Conservation (phyloP, 331 rosid genomes). For the Malus hybrid region DNA sequence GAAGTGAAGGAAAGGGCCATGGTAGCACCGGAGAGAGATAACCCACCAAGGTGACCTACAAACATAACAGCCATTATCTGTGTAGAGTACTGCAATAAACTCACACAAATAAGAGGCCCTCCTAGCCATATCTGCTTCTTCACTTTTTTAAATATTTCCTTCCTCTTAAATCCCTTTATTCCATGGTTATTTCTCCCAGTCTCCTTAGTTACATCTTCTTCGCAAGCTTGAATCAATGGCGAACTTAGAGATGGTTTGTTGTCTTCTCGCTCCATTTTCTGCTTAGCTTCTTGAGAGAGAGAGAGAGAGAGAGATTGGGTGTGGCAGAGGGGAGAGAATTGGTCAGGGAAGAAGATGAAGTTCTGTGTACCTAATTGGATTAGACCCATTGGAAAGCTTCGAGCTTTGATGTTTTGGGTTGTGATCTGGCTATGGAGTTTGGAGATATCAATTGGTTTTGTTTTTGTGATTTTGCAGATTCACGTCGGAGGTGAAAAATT, state of each 20-base stretch:
- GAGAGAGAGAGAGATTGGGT: not conserved
- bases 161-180: constrained; percentile 4
- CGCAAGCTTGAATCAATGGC: constrained; percentile 31
- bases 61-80: constrained; percentile 71
- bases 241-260: constrained; percentile 14
- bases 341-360: too few species aligned
- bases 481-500: too few species aligned
- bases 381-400: too few species aligned
- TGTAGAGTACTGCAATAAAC: constrained; percentile 31
- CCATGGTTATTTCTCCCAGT: not conserved
- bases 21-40: constrained; percentile 65
- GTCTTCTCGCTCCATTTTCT: constrained; percentile 41
- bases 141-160: constrained; percentile 38
- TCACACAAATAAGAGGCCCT: constrained; percentile 58
- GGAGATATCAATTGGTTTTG: too few species aligned
- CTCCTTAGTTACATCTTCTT: constrained; percentile 7
- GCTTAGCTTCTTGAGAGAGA: not conserved
- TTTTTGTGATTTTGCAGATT: too few species aligned
- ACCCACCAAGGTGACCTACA: constrained; percentile 86
- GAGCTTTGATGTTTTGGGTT: too few species aligned
- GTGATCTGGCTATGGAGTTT: too few species aligned
- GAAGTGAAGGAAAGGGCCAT: constrained; percentile 69
- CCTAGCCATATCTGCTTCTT: constrained; percentile 75
- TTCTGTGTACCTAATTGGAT: too few species aligned
- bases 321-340: too few species aligned